Evolutionary conservation across 1,139 yeast genomes (phyloP).

Genomic region (Yamadazyma songkhlaensis): DNA sequence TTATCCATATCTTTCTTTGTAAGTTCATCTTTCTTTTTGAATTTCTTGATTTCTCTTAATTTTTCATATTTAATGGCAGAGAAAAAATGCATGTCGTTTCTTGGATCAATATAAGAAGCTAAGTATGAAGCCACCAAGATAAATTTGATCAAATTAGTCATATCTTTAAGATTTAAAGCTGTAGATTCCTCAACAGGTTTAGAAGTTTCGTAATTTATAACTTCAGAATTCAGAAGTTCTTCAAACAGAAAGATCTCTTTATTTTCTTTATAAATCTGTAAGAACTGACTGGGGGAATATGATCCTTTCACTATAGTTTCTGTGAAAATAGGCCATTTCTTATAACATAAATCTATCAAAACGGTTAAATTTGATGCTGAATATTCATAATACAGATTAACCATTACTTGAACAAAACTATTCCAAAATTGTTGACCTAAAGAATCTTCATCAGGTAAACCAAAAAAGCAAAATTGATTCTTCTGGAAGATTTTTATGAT

Average conservation of each 20-base stretch:
- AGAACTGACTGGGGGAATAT: constrained; percentile 35
- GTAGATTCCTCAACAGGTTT: constrained; percentile 20
- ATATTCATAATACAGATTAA: constrained; percentile 50
- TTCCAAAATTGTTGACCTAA: constrained; percentile 39
- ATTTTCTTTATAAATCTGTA: constrained; percentile 46
- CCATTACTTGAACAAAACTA: constrained; percentile 47
- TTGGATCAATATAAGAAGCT: constrained; percentile 64
- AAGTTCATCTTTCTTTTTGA: constrained; percentile 32
- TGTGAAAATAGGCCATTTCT: constrained; percentile 53
- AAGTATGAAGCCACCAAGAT: constrained; percentile 66
- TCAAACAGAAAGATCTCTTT: constrained; percentile 40
- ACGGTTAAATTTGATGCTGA: constrained; percentile 52
- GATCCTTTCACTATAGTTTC: constrained; percentile 36
- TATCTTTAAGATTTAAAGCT: constrained; percentile 25
- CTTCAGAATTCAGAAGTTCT: constrained; percentile 33
- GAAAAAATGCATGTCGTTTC: constrained; percentile 57
- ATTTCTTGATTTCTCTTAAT: constrained; percentile 30
- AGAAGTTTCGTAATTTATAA: constrained; percentile 24
- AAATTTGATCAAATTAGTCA: constrained; percentile 58
- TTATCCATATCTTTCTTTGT: constrained; percentile 48
- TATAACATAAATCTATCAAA: constrained; percentile 38
- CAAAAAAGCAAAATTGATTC: constrained; percentile 26
- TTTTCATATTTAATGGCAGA: constrained; percentile 55
- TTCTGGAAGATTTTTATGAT: constrained; percentile 33
- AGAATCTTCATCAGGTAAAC: constrained; percentile 8